Conservation (phyloP, 108 stramenopile genomes). For the Cyclostephanos invisitatus region DNA sequence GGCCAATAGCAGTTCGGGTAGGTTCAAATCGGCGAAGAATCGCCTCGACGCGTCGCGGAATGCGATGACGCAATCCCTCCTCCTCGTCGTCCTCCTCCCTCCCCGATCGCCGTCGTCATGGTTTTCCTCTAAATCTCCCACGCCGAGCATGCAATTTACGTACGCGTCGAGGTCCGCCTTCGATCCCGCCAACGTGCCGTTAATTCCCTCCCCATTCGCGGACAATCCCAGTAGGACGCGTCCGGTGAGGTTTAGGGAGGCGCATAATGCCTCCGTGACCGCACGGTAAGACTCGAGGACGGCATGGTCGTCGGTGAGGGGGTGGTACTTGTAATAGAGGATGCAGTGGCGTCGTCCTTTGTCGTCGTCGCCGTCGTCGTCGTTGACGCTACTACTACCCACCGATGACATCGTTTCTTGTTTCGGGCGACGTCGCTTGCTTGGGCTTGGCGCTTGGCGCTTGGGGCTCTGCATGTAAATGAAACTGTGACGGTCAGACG, state of each 20-base stretch:
- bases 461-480: no score
- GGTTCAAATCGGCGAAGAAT: conserved; percentile 50
- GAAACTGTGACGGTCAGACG: no score
- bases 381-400: neutral
- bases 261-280: conserved; percentile 61
- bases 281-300: conserved; percentile 54
- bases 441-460: no score
- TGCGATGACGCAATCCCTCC: conserved; percentile 1
- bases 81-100: neutral
- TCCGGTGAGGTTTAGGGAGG: conserved; percentile 58
- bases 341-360: conserved; percentile 41
- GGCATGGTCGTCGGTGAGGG: conserved; percentile 49
- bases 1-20: conserved; percentile 48
- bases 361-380: neutral
- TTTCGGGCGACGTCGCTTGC: no score
- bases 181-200: conserved; percentile 79
- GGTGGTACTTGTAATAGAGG: conserved; percentile 85
- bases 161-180: conserved; percentile 47
- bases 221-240: conserved; percentile 73
- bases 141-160: conserved; percentile 51
- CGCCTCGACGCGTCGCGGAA: conserved; percentile 55
- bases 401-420: neutral
- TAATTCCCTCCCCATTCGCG: conserved; percentile 75
- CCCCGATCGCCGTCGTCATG: neutral
- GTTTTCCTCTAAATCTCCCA: neutral